phyloP scores from a whole-genome alignment of 805 yeast genomes.

The Lipomyces lipofer region DNA sequence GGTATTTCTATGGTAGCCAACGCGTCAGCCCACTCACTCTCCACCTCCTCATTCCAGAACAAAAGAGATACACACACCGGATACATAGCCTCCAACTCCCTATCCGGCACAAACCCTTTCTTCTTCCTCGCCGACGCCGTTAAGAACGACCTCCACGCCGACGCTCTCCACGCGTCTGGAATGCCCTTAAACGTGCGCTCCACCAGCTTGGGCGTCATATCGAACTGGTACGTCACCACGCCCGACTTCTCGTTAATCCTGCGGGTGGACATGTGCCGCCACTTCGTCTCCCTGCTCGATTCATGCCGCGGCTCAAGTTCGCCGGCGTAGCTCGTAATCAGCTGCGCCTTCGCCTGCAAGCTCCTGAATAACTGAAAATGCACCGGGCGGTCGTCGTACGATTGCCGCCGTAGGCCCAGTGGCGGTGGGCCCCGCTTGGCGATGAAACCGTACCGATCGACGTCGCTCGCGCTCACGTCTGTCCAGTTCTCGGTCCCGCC shows the following conservation, averaged over 20 bases:
- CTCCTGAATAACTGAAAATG: no score
- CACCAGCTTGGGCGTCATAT: slow-evolving; percentile 10
- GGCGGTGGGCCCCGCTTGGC: background rate
- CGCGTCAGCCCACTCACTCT: no score
- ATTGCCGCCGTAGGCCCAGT: background rate
- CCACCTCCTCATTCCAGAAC: no score
- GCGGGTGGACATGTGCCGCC: slow-evolving; percentile 16
- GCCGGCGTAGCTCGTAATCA: background rate
- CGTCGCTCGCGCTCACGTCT: slow-evolving; percentile 19
- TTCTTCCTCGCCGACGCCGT: slow-evolving; percentile 8
- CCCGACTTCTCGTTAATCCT: background rate
- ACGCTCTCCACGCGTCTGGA: slow-evolving; percentile 32
- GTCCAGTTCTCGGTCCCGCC: slow-evolving; percentile 28
- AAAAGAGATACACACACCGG: no score
- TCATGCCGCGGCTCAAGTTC: slow-evolving; percentile 12
- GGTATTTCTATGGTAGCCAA: no score
- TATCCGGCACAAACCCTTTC: slow-evolving; percentile 2
- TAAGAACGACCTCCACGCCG: slow-evolving; percentile 32
- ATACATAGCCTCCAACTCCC: slow-evolving; percentile 2
- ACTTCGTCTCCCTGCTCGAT: slow-evolving; percentile 10
- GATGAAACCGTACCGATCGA: slow-evolving; percentile 28
- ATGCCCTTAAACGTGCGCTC: slow-evolving; percentile 29
- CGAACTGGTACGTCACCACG: slow-evolving; percentile 5
- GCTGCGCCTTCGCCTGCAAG: background rate
- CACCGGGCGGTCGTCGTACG: background rate